phyloP scores from a whole-genome alignment of 441 rosid species.

The Francoa sonchifolia region DNA sequence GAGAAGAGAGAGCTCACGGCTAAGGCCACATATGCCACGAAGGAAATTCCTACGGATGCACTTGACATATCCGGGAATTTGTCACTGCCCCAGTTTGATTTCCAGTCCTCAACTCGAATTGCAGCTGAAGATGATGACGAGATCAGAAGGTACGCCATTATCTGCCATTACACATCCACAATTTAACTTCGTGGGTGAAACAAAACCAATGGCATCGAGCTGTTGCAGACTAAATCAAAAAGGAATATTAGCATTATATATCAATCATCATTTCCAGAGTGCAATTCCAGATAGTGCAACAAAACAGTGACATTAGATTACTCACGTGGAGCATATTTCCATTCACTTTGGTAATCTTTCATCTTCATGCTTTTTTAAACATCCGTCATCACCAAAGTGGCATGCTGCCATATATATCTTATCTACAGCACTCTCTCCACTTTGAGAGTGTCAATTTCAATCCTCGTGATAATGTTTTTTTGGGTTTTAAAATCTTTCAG shows the following conservation, averaged over 20 bases:
- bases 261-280: too few relatives aligned
- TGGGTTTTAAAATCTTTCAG: neutral
- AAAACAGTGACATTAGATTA: too few relatives aligned
- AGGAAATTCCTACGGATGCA: conserved; percentile 55
- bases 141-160: conserved; percentile 66
- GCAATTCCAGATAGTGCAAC: too few relatives aligned
- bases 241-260: too few relatives aligned
- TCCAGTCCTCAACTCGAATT: conserved; percentile 75
- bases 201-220: too few relatives aligned
- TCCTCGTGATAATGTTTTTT: neutral
- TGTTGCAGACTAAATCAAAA: too few relatives aligned
- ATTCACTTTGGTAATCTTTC: too few relatives aligned
- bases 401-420: too few relatives aligned
- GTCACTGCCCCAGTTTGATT: conserved; percentile 73
- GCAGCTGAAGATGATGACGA: conserved; percentile 83
- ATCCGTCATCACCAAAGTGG: too few relatives aligned
- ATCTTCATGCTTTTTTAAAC: too few relatives aligned
- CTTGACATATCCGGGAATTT: conserved; percentile 73
- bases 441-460: neutral
- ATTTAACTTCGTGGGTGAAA: neutral
- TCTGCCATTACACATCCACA: conserved; percentile 26
- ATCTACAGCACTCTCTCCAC: neutral
- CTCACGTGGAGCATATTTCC: too few relatives aligned
- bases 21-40: conserved; percentile 48
- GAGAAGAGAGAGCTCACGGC: conserved; percentile 61